A percentile compares a stretch with the other conserved stretches of the same genome.
Conservation (phyloP, 2,329 filamentous ascomycete genomes). For the Penicillium sp. region DNA sequence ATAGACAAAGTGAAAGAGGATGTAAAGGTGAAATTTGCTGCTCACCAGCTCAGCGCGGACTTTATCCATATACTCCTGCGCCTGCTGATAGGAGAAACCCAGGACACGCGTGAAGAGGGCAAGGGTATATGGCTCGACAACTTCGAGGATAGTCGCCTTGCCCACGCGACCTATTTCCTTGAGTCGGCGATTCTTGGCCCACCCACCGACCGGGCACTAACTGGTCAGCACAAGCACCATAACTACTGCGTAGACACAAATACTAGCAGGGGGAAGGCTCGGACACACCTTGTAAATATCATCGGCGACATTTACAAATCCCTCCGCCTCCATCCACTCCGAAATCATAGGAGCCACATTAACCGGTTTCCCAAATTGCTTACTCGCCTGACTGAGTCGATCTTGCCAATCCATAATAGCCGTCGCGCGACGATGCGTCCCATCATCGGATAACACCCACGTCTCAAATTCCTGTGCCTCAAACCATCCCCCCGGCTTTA, state of each 20-base stretch:
- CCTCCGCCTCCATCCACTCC: slow-evolving; percentile 33
- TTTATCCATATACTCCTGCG: slow-evolving; percentile 34
- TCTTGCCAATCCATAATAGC: slow-evolving; percentile 34
- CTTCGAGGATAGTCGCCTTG: slow-evolving; percentile 34
- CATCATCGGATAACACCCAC: slow-evolving; percentile 36
- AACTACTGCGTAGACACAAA: background rate
- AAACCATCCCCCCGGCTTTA: slow-evolving; percentile 42
- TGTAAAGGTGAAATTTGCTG: slow-evolving; percentile 33
- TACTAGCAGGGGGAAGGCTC: background rate
- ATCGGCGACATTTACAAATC: slow-evolving; percentile 39
- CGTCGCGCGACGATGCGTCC: slow-evolving; percentile 29
- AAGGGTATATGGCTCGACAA: slow-evolving; percentile 43
- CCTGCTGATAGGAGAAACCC: slow-evolving; percentile 37
- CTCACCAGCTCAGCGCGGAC: slow-evolving; percentile 33
- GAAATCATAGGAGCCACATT: slow-evolving; percentile 36
- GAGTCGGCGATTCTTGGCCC: slow-evolving; percentile 37
- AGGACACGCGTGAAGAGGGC: slow-evolving; percentile 44
- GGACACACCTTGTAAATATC: slow-evolving; percentile 40
- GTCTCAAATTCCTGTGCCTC: slow-evolving; percentile 42
- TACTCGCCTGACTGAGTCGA: slow-evolving; percentile 34
- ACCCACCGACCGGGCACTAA: slow-evolving; percentile 40
- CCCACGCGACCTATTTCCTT: slow-evolving; percentile 42
- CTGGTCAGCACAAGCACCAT: slow-evolving; percentile 5
- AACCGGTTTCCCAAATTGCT: slow-evolving; percentile 40
- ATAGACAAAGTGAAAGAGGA: slow-evolving; percentile 38